Conservation (phyloP, 768 basidiomycete species). For the Tricholomella constricta region DNA sequence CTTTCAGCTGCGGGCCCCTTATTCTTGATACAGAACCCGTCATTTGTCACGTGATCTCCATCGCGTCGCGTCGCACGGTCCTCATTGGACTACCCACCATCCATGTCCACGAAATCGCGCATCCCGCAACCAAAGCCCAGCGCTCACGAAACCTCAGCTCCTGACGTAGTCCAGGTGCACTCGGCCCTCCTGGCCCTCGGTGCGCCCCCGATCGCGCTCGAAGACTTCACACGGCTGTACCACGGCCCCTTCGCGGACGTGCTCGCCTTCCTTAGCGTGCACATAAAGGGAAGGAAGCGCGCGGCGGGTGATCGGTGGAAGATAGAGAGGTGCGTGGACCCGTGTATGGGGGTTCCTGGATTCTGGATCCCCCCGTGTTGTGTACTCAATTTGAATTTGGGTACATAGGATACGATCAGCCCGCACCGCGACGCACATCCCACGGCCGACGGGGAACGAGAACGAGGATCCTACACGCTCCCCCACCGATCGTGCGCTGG, state of each 20-base stretch:
- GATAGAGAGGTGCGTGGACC: slow-evolving; percentile 15
- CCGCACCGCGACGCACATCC: too few species aligned
- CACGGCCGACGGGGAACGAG: too few species aligned
- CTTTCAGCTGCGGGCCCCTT: too few species aligned
- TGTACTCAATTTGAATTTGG: too few species aligned
- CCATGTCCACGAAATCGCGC: slow-evolving; percentile 11
- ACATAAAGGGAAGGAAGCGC: slow-evolving; percentile 17
- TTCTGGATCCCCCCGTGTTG: too few species aligned
- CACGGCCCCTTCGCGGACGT: slow-evolving; percentile 17
- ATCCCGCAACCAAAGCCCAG: slow-evolving; percentile 8
- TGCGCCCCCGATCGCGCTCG: slow-evolving; percentile 12
- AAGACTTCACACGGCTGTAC: slow-evolving; percentile 20
- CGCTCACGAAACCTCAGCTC: too few species aligned
- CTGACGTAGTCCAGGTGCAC: slow-evolving; percentile 10
- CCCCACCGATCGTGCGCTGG: slow-evolving; percentile 4
- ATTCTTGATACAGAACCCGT: too few species aligned
- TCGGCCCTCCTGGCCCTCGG: slow-evolving; percentile 11
- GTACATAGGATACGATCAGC: too few species aligned
- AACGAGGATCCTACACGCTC: slow-evolving; percentile 4
- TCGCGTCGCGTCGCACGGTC: not conserved
- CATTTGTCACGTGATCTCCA: not conserved
- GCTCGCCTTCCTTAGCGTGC: slow-evolving; percentile 17
- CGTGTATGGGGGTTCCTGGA: not conserved
- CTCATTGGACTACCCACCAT: not conserved
- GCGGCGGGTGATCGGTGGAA: slow-evolving; percentile 13